Evolutionary conservation across 768 basidiomycete species (phyloP), one percentile per base, ranked within the genome.

Genomic region (Mrakia hoshinonis): DNA sequence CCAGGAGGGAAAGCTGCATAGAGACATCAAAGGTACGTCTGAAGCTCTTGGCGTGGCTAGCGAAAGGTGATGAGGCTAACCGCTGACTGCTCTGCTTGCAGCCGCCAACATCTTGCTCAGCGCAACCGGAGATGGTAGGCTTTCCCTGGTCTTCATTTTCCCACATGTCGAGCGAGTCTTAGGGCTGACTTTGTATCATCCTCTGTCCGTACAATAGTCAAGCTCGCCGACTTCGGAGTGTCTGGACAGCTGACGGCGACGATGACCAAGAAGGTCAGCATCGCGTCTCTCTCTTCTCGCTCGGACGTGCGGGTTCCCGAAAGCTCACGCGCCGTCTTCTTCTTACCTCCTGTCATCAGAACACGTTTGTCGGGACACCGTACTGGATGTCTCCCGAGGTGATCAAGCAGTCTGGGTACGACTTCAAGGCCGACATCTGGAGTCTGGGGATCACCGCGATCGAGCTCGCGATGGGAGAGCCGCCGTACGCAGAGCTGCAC

Each of bases 341-440:
- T 46, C 22, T 26, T 31, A 31, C 29, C n/a, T 43, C 31, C 5
- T 48, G 20, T 26, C 48, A 54, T 46, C n/a, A 73, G 71, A 73
- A 69, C 39, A 54, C 69, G 46, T 76, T 76, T 52, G 75, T 76
- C 58, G 77, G 77, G 4, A 78, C 95, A 22, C 95, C 95, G 3
- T 99, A 98, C 78, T 99, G 96, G 96, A 99, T 99, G 96, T 92
- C 92, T 9, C 96, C 96, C 7, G 96, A 99, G 78, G 94, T 98
- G 29, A 99, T 99, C 83, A 98, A 98, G 79, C 96, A 99, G 81
- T 95, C 92, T 69, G 96, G 96, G 4, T 99, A 99, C 80, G 96
- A 98, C 77, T 90, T 94, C 79, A 98, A 97, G 78, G 96, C 96
- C 20, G 96, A 99, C 80, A 97, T 99, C 62, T 99, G 96, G 96